Evolutionary conservation across 1,284 basidiomycete genomes (phyloP), one percentile per base, ranked within the genome.

Genomic region (Cryptococcus jaspeensis): DNA sequence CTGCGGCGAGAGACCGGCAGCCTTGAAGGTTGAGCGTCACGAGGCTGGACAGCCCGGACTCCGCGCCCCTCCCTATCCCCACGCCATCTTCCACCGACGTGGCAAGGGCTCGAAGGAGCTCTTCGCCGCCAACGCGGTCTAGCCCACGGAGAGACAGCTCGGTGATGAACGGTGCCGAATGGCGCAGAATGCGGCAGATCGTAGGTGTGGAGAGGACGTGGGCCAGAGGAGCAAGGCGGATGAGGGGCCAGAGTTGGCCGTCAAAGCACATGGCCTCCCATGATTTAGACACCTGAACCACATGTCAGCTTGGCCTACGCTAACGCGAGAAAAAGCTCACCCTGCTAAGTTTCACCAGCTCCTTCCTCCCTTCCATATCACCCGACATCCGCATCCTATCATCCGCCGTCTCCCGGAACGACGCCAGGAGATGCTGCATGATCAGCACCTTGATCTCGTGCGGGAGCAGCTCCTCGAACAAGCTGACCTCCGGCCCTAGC

Each of bases 181-280:
- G 55, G 5, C 35, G 5, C 16, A 73, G 67, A 12, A 76, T 69
- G 41, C 63, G 52, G 25, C 53, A 54, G 38, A 69, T 50, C 4
- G 69, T 72, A 16, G 65, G 67, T 2, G 72, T 68, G 20, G 73
- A 71, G 52, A 79, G 48, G 45, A 61, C 49, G 20, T 80, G 76
- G 16, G 85, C 82, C 73, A 87, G 87, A 3, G 83, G 76, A 8
- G 75, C 81, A 39, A 89, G 79, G 69, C 88, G 81, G 39, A 90
- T 75, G 49, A 81, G 65, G 28, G 80, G 71, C 92, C 93, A 96
- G 16, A 95, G 81, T 71, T 92, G 88, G 8, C 92, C 92, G 71
- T 96, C 93, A 62, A 88, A 85, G 45, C 87, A 86, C 35, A 94
- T 84, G 6, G 79, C 72, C 52, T 83, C 85, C 92, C 92, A 97